Percentiles rank a stretch among this genome's conserved stretches.
These are phyloP conservation scores for Solanum aculeatissimum DNA, from an alignment of 305 asterid genomes.

Conservation along the genomic window DNA sequence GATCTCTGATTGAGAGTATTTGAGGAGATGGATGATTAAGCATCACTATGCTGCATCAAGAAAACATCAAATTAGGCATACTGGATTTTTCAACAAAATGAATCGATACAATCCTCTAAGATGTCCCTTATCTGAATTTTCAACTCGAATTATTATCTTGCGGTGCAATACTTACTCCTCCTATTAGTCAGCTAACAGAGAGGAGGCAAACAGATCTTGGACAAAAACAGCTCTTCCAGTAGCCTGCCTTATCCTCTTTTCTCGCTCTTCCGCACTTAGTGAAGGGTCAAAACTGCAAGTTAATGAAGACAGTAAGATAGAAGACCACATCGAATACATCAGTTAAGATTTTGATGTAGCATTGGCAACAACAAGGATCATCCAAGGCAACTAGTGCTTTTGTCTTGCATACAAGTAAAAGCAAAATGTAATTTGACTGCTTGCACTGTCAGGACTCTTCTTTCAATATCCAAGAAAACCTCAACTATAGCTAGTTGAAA, in stretches of 20 bases:
- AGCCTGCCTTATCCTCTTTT: conserved; percentile 48
- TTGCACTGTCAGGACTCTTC: neutral
- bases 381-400: neutral
- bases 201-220: conserved; percentile 59
- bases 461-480: neutral
- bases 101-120: neutral
- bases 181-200: conserved; percentile 40
- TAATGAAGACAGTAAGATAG: neutral
- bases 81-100: neutral
- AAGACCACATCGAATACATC: neutral
- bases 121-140: neutral
- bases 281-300: conserved; percentile 52
- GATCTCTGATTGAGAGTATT: neutral
- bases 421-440: neutral
- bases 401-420: neutral
- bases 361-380: neutral
- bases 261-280: conserved; percentile 68
- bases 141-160: conserved; percentile 1
- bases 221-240: conserved; percentile 60
- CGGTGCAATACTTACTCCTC: conserved; percentile 14
- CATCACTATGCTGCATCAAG: neutral
- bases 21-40: neutral
- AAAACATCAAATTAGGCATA: neutral
- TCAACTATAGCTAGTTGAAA: neutral
- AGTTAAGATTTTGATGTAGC: neutral